Evolutionary conservation across 2,329 filamentous ascomycete species (phyloP).

Genomic region (Talaromyces atroroseus): DNA sequence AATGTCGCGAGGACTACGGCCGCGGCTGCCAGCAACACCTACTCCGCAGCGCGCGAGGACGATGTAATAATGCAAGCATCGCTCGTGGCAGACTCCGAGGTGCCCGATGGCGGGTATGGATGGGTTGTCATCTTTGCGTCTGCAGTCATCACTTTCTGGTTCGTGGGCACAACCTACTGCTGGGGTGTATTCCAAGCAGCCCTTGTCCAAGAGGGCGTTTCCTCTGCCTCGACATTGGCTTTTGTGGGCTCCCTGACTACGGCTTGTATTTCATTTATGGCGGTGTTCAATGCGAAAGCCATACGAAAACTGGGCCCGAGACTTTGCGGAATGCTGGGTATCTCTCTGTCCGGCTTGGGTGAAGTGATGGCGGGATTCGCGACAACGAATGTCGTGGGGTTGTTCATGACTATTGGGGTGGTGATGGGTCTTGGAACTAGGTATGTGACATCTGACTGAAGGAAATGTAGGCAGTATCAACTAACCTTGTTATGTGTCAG

Average conservation of each 20-base stretch:
- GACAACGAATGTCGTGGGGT: slow-evolving; percentile 39
- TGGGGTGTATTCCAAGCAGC: slow-evolving; percentile 59
- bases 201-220: slow-evolving; percentile 46
- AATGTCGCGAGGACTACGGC: slow-evolving; percentile 6
- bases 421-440: slow-evolving; percentile 43
- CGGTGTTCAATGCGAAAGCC: slow-evolving; percentile 49
- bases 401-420: slow-evolving; percentile 48
- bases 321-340: slow-evolving; percentile 44
- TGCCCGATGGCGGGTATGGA: slow-evolving; percentile 56
- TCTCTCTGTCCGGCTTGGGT: slow-evolving; percentile 47
- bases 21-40: background rate
- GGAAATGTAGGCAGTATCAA: background rate
- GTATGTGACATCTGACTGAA: slow-evolving; percentile 19
- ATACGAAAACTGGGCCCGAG: slow-evolving; percentile 48
- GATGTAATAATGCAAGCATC: slow-evolving; percentile 41
- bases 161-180: slow-evolving; percentile 51
- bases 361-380: slow-evolving; percentile 47
- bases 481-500: slow-evolving; percentile 12
- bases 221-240: slow-evolving; percentile 49
- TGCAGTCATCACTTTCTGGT: slow-evolving; percentile 52
- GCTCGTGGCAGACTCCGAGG: slow-evolving; percentile 40
- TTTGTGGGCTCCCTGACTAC: slow-evolving; percentile 54
- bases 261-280: slow-evolving; percentile 48
- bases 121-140: slow-evolving; percentile 54
- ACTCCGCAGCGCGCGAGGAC: slow-evolving; percentile 16